Evolutionary conservation across 108 stramenopile species (phyloP).

Genomic region (Schizochytrium sp.): DNA sequence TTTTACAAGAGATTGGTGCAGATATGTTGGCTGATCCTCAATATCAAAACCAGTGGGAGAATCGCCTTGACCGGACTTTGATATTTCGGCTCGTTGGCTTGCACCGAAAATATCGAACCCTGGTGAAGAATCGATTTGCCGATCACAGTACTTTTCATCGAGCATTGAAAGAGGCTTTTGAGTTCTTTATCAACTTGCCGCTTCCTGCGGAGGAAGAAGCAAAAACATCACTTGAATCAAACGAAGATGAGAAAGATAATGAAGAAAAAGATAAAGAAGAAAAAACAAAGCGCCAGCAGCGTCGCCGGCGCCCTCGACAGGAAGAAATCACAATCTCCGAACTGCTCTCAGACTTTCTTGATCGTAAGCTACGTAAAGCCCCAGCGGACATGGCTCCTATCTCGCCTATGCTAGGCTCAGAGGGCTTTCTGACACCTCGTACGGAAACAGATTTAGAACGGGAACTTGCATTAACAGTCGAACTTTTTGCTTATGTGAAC

Average conservation of each 20-base stretch:
- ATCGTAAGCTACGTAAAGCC: slow-evolving; percentile 92
- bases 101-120: slow-evolving; percentile 94
- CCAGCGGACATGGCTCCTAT: slow-evolving; percentile 85
- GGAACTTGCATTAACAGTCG: slow-evolving; percentile 90
- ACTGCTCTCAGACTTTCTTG: slow-evolving; percentile 93
- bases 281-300: slow-evolving; percentile 76
- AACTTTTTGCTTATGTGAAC: slow-evolving; percentile 94
- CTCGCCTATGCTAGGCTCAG: neutral
- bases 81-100: slow-evolving; percentile 68
- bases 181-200: slow-evolving; percentile 90
- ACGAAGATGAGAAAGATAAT: neutral
- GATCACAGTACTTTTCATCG: slow-evolving; percentile 95
- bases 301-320: slow-evolving; percentile 81
- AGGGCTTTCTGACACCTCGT: neutral
- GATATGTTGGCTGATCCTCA: slow-evolving; percentile 88
- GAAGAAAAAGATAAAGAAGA: slow-evolving; percentile 80
- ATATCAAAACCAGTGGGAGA: slow-evolving; percentile 75
- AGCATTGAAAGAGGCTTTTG: slow-evolving; percentile 98
- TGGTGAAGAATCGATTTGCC: slow-evolving; percentile 90
- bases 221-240: neutral
- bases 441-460: slow-evolving; percentile 29
- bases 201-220: neutral
- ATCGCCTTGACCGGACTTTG: slow-evolving; percentile 68
- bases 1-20: slow-evolving; percentile 75
- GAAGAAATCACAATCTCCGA: slow-evolving; percentile 97